Conservation (phyloP, 306 rosid genomes). For the Malus fusca region DNA sequence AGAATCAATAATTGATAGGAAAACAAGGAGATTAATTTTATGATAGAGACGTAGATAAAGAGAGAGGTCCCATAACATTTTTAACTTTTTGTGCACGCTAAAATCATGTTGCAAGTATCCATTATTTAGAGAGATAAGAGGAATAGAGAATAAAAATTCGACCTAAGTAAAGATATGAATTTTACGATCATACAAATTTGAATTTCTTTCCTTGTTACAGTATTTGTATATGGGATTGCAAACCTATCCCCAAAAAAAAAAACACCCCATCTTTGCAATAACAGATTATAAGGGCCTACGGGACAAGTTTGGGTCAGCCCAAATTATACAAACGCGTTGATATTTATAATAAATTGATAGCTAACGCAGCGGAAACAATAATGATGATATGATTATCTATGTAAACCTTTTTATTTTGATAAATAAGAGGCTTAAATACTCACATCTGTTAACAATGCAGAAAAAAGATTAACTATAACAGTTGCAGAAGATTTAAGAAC, state of each 20-base stretch:
- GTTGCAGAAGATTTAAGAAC: no score
- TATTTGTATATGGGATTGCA: neutral
- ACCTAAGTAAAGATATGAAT: neutral
- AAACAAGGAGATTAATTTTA: neutral
- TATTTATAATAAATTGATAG: no score
- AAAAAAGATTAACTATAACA: no score
- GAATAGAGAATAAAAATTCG: neutral
- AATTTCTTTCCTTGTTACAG: neutral
- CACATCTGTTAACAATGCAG: no score
- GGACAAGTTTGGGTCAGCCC: no score
- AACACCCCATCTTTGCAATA: no score
- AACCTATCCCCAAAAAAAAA: neutral
- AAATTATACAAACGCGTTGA: no score
- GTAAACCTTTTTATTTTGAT: no score
- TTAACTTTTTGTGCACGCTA: neutral
- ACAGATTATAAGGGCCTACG: no score
- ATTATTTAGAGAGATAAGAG: constrained; percentile 11
- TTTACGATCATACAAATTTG: neutral
- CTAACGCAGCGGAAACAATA: no score
- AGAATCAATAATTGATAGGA: constrained; percentile 15
- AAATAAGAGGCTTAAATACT: no score
- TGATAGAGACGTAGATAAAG: neutral
- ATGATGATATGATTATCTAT: no score
- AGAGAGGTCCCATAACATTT: constrained; percentile 12
- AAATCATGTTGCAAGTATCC: constrained; percentile 8